Conservation (phyloP, 2,329 filamentous ascomycete genomes). For the Fusarium odoratissimum region DNA sequence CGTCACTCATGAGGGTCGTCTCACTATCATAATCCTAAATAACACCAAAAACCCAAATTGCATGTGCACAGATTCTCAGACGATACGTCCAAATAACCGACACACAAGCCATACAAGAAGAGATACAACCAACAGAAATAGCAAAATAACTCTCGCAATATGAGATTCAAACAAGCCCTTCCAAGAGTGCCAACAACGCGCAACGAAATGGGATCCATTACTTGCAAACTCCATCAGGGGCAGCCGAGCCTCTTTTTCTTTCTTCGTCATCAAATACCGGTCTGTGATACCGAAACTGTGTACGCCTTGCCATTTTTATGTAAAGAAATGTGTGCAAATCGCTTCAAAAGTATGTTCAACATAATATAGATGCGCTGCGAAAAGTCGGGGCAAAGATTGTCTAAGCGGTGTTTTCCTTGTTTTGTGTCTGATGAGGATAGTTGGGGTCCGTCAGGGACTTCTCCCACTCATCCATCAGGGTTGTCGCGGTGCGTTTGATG, state of each 20-base stretch:
- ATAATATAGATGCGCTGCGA: constrained; percentile 29
- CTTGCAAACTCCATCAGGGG: constrained; percentile 29
- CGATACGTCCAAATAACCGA: constrained; percentile 1
- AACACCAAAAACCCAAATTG: constrained; percentile 39
- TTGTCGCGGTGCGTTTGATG: constrained; percentile 83
- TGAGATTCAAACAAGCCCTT: constrained; percentile 25
- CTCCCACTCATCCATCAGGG: constrained; percentile 93
- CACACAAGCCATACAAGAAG: constrained; percentile 19
- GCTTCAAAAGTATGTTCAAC: constrained; percentile 37
- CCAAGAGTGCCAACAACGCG: constrained; percentile 22
- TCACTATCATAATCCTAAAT: constrained; percentile 50
- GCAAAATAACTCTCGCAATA: constrained; percentile 17
- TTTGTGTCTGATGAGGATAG: constrained; percentile 37
- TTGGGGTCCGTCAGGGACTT: constrained; percentile 59
- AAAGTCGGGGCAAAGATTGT: constrained; percentile 14
- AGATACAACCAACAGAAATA: constrained; percentile 17
- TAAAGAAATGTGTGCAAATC: constrained; percentile 28
- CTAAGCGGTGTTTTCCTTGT: constrained; percentile 51
- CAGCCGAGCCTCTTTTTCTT: constrained; percentile 25
- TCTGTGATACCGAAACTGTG: constrained; percentile 38
- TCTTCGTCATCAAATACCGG: constrained; percentile 37
- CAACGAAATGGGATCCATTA: constrained; percentile 20
- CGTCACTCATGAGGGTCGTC: constrained; percentile 49
- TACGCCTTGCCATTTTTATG: constrained; percentile 25
- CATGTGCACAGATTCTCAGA: constrained; percentile 6